Conservation (phyloP, 2,329 filamentous ascomycete genomes). For the Colletotrichum acutatum region DNA sequence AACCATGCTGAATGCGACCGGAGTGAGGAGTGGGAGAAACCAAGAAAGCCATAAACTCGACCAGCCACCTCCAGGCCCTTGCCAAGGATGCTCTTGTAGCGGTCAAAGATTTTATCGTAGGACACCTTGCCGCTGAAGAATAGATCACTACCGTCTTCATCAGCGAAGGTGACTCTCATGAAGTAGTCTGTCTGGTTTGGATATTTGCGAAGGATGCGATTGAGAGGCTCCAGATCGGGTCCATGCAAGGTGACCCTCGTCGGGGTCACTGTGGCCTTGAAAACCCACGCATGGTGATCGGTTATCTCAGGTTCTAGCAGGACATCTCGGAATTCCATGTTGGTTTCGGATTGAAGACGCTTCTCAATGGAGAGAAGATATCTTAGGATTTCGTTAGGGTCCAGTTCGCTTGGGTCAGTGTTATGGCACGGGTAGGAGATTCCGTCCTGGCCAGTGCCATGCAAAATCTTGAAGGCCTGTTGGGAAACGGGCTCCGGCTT, state of each 20-base stretch:
- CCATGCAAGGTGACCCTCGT: slow-evolving; percentile 67
- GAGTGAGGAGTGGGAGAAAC: slow-evolving; percentile 84
- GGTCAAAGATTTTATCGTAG: slow-evolving; percentile 61
- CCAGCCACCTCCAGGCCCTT: slow-evolving; percentile 73
- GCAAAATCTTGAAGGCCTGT: slow-evolving; percentile 64
- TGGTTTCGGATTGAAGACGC: slow-evolving; percentile 41
- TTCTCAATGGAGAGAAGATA: slow-evolving; percentile 54
- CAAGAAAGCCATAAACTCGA: slow-evolving; percentile 73
- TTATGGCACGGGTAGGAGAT: slow-evolving; percentile 67
- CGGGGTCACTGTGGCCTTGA: slow-evolving; percentile 70
- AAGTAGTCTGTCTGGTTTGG: slow-evolving; percentile 70
- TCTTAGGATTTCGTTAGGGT: slow-evolving; percentile 52
- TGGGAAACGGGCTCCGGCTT: slow-evolving; percentile 56
- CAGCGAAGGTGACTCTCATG: slow-evolving; percentile 76
- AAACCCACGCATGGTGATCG: slow-evolving; percentile 59
- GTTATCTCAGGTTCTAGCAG: slow-evolving; percentile 41
- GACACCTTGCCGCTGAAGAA: slow-evolving; percentile 63
- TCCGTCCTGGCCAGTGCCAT: slow-evolving; percentile 57
- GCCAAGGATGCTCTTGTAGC: slow-evolving; percentile 70
- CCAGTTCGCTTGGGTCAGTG: slow-evolving; percentile 53
- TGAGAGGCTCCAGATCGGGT: slow-evolving; percentile 74
- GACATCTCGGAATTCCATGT: background rate
- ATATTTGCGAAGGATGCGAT: slow-evolving; percentile 77
- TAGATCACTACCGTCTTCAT: slow-evolving; percentile 77
- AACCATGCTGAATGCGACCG: slow-evolving; percentile 78